phyloP scores from a whole-genome alignment of 768 basidiomycete species.

The Tulasnella sp. region DNA sequence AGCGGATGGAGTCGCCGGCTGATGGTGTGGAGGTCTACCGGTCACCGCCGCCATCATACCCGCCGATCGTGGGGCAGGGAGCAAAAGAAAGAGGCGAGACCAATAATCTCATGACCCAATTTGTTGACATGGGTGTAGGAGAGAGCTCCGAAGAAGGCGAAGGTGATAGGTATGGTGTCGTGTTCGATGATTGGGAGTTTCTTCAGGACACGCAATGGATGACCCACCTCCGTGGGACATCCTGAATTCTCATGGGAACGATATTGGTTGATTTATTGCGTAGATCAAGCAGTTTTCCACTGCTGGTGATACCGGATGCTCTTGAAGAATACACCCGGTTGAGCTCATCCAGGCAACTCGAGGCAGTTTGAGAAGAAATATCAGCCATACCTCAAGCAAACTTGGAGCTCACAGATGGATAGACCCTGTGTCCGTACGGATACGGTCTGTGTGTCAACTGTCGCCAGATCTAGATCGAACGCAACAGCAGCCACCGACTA shows the following conservation, averaged over 20 bases:
- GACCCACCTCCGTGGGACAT: background rate
- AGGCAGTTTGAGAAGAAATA: no score
- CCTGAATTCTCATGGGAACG: background rate
- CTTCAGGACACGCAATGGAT: background rate
- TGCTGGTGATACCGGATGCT: background rate
- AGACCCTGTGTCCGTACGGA: no score
- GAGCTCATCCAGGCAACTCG: no score
- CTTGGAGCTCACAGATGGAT: no score
- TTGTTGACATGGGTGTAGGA: conserved; percentile 51
- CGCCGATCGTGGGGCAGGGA: conserved; percentile 35
- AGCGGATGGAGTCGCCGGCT: background rate
- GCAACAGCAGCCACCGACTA: no score
- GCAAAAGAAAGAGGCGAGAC: conserved; percentile 31
- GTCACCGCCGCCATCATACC: conserved; percentile 39
- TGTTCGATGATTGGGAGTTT: conserved; percentile 19
- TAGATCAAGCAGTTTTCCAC: background rate
- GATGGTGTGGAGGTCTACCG: conserved; percentile 26
- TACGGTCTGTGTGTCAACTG: no score
- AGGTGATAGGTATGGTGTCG: conserved; percentile 34
- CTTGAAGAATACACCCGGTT: no score
- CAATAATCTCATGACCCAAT: conserved; percentile 48
- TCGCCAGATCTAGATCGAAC: no score
- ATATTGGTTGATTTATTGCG: background rate
- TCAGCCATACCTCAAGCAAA: no score
- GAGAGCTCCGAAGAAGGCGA: conserved; percentile 20